Conservation (phyloP, 2,329 filamentous ascomycete genomes). For the Beauveria varroae region DNA sequence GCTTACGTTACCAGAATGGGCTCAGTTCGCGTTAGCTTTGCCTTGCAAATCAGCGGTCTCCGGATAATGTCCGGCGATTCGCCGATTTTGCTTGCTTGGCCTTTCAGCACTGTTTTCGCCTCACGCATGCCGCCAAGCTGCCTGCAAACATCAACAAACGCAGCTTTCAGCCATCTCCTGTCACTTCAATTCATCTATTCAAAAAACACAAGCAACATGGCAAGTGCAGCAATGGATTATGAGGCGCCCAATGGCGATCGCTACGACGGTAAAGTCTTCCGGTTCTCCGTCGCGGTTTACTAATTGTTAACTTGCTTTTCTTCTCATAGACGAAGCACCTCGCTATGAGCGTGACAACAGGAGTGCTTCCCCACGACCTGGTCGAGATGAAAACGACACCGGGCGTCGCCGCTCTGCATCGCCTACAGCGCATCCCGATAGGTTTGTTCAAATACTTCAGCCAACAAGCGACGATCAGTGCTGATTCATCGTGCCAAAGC, state of each 20-base stretch:
- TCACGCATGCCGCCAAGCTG: background rate
- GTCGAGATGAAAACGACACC: constrained; percentile 53
- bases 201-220: constrained; percentile 36
- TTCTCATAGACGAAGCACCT: constrained; percentile 48
- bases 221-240: constrained; percentile 63
- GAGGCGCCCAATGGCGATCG: constrained; percentile 60
- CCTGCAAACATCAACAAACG: constrained; percentile 8
- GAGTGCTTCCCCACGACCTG: constrained; percentile 56
- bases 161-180: background rate
- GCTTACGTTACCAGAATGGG: background rate
- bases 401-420: constrained; percentile 56
- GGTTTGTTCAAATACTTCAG: constrained; percentile 5
- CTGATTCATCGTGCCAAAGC: constrained; percentile 20
- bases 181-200: background rate
- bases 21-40: background rate
- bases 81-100: background rate
- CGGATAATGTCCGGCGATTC: background rate
- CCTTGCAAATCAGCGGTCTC: background rate
- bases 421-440: constrained; percentile 44
- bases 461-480: background rate
- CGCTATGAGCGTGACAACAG: constrained; percentile 61
- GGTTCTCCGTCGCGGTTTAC: background rate
- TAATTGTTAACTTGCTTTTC: background rate
- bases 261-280: constrained; percentile 49
- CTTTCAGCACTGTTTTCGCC: constrained; percentile 6